Evolutionary conservation across 371 early-diverging fungal species (phyloP).

Genomic region (Coemansia sp.): DNA sequence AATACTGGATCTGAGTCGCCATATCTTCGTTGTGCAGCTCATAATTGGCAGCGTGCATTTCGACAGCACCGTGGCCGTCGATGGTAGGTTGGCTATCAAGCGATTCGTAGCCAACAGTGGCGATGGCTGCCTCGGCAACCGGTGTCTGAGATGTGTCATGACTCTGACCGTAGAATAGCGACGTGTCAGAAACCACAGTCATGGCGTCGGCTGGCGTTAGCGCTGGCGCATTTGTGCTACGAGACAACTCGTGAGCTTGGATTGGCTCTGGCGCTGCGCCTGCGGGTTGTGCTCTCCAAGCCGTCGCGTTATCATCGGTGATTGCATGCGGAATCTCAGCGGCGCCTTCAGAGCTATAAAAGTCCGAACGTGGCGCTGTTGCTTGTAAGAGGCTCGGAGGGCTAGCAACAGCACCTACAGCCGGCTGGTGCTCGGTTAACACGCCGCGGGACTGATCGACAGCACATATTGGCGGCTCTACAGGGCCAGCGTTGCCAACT

Average conservation of each 20-base stretch:
- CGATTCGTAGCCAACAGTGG: slow-evolving; percentile 14
- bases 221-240: not conserved
- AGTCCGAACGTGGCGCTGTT: not conserved
- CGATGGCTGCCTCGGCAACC: not conserved
- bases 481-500: not conserved
- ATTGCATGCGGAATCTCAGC: not conserved
- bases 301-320: not conserved
- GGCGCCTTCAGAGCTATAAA: not conserved
- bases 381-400: not conserved
- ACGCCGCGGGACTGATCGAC: not conserved
- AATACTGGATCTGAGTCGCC: not conserved
- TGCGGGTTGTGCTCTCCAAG: not conserved
- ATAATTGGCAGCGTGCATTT: not conserved
- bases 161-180: slow-evolving; percentile 12
- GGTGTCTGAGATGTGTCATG: not conserved
- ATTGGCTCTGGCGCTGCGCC: not conserved
- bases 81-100: slow-evolving; percentile 4
- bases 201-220: not conserved
- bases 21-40: not conserved
- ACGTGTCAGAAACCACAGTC: not conserved
- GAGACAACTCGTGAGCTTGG: not conserved
- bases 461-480: not conserved
- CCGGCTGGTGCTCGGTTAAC: not conserved
- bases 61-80: not conserved
- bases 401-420: not conserved